phyloP scores from a whole-genome alignment of 495 filamentous ascomycete genomes.

The Aspergillus biplanus region DNA sequence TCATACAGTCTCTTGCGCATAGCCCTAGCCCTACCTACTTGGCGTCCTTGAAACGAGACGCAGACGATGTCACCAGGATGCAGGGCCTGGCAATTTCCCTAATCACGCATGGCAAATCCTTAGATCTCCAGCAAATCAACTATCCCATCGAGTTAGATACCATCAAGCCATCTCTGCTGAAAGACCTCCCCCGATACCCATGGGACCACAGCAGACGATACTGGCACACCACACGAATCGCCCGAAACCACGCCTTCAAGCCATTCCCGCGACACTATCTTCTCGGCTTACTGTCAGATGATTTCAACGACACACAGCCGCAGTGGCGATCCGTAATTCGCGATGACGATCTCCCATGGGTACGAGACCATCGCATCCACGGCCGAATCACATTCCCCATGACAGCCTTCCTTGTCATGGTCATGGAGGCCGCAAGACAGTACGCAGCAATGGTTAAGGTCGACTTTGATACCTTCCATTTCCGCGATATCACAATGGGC shows the following conservation, averaged over 20 bases:
- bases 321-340: slow-evolving; percentile 6
- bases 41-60: not conserved
- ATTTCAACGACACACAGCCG: not conserved
- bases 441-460: slow-evolving; percentile 14
- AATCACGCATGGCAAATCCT: not conserved
- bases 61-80: not conserved
- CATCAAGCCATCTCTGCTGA: not conserved
- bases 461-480: slow-evolving; percentile 20
- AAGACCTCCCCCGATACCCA: slow-evolving; percentile 12
- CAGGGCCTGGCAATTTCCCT: not conserved
- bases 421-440: slow-evolving; percentile 51
- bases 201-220: slow-evolving; percentile 11
- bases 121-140: slow-evolving; percentile 1
- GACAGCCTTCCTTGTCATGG: slow-evolving; percentile 60
- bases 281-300: not conserved
- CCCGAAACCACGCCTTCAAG: slow-evolving; percentile 24
- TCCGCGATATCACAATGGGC: slow-evolving; percentile 40
- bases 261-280: slow-evolving; percentile 6
- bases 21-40: not conserved
- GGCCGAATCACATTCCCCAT: slow-evolving; percentile 52
- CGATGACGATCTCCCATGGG: slow-evolving; percentile 31
- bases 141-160: not conserved
- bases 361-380: slow-evolving; percentile 32
- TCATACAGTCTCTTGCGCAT: not conserved
- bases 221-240: not conserved